Conservation (phyloP, 345 rosid species). For the Noccaea bulbosa region DNA sequence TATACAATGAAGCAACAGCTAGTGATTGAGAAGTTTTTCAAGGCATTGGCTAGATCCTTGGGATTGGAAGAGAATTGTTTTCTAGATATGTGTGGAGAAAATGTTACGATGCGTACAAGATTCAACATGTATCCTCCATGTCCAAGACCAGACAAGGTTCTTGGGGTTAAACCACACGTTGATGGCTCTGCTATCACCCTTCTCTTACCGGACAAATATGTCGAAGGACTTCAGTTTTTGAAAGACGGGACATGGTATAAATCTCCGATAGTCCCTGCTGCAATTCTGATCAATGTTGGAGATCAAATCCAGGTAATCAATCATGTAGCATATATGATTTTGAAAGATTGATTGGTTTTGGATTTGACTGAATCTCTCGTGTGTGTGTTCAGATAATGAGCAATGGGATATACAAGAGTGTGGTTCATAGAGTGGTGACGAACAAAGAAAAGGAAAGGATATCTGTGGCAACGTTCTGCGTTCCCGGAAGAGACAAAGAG, state of each 20-base stretch:
- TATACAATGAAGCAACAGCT: constrained; percentile 39
- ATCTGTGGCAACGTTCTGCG: constrained; percentile 56
- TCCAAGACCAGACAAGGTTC: constrained; percentile 57
- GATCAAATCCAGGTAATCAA: constrained; percentile 55
- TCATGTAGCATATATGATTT: neutral
- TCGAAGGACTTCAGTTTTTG: constrained; percentile 55
- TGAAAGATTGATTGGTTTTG: neutral
- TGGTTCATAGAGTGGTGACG: constrained; percentile 55
- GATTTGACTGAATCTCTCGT: neutral
- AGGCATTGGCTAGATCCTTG: constrained; percentile 60
- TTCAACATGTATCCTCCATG: constrained; percentile 67
- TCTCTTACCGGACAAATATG: constrained; percentile 58
- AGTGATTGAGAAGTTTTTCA: constrained; percentile 43
- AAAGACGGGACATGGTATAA: constrained; percentile 58
- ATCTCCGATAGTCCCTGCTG: constrained; percentile 52
- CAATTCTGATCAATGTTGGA: constrained; percentile 59
- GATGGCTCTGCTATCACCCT: constrained; percentile 65
- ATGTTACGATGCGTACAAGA: constrained; percentile 47
- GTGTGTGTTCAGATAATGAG: constrained; percentile 52
- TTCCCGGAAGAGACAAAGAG: constrained; percentile 48
- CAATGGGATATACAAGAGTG: constrained; percentile 67
- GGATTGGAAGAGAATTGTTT: constrained; percentile 53
- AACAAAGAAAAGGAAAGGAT: constrained; percentile 53
- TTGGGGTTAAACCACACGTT: constrained; percentile 61
- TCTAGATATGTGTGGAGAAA: constrained; percentile 53